Evolutionary conservation across 768 basidiomycete species (phyloP).

Genomic region (Epithele typhae): DNA sequence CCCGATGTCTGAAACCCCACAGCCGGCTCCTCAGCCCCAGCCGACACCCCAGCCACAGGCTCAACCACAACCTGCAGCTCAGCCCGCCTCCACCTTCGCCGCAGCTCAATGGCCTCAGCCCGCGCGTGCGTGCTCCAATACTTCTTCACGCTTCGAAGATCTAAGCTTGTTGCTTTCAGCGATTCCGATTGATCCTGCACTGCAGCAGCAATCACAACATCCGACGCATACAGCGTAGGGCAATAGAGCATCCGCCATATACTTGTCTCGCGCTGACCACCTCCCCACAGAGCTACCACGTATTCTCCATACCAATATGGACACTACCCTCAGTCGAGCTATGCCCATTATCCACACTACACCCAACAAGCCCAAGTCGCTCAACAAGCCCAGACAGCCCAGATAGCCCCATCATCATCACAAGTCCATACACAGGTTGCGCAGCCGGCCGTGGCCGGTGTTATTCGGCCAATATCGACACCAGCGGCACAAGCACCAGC

Average conservation of each 20-base stretch:
- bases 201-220: conserved; percentile 56
- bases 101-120: too few relatives aligned
- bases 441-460: conserved; percentile 7
- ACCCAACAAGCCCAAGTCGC: conserved; percentile 22
- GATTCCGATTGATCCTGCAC: conserved; percentile 64
- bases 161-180: conserved; percentile 29
- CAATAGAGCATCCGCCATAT: not conserved
- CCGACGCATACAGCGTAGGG: conserved; percentile 25
- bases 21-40: too few relatives aligned
- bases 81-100: too few relatives aligned
- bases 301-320: conserved; percentile 37
- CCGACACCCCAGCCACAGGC: too few relatives aligned
- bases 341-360: conserved; percentile 43
- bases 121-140: not conserved
- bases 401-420: too few relatives aligned
- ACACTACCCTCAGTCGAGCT: conserved; percentile 33
- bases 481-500: conserved; percentile 3
- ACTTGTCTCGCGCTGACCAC: not conserved
- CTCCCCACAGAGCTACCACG: conserved; percentile 9
- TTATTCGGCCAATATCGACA: conserved; percentile 4
- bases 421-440: too few relatives aligned
- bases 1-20: too few relatives aligned
- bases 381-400: conserved; percentile 7
- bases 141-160: not conserved
- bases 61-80: too few relatives aligned